phyloP scores from a whole-genome alignment of 225 moss, liverwort and hornwort species.

The Sphagnum contortum region DNA sequence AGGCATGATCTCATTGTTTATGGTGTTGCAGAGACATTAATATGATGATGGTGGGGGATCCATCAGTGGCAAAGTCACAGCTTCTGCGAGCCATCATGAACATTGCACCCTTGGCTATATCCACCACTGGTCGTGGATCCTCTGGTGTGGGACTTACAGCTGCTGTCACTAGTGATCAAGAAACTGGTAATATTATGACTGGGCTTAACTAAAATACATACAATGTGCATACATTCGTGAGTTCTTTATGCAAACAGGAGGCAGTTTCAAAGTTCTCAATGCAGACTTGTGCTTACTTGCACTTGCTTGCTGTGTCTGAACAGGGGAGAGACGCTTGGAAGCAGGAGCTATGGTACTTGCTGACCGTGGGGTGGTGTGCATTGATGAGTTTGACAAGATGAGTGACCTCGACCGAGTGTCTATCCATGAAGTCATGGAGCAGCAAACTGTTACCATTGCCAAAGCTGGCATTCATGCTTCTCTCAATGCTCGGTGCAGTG shows the following conservation, averaged over 20 bases:
- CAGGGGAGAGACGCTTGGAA: constrained; percentile 76
- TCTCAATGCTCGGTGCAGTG: constrained; percentile 81
- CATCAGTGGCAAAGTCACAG: constrained; percentile 87
- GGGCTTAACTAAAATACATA: not conserved
- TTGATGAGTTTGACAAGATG: constrained; percentile 91
- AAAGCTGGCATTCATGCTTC: constrained; percentile 91
- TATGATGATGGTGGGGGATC: constrained; percentile 91
- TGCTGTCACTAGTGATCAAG: constrained; percentile 79
- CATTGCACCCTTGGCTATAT: constrained; percentile 73
- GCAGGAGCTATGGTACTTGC: constrained; percentile 90
- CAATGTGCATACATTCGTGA: too few relatives aligned
- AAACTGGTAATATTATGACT: constrained; percentile 44
- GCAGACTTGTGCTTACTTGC: not conserved
- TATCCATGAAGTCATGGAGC: constrained; percentile 89
- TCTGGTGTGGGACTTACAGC: constrained; percentile 85
- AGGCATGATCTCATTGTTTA: too few relatives aligned
- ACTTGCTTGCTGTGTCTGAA: not conserved
- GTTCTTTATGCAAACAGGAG: too few relatives aligned
- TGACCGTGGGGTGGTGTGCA: constrained; percentile 79
- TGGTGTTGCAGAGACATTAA: constrained; percentile 49
- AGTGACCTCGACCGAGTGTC: constrained; percentile 84
- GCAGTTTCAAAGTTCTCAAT: too few relatives aligned
- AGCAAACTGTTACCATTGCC: constrained; percentile 82
- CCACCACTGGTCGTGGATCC: constrained; percentile 76
- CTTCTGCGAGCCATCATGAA: constrained; percentile 76